Conservation (phyloP, 1,139 yeast genomes). For the Meyerozyma guilliermondii region DNA sequence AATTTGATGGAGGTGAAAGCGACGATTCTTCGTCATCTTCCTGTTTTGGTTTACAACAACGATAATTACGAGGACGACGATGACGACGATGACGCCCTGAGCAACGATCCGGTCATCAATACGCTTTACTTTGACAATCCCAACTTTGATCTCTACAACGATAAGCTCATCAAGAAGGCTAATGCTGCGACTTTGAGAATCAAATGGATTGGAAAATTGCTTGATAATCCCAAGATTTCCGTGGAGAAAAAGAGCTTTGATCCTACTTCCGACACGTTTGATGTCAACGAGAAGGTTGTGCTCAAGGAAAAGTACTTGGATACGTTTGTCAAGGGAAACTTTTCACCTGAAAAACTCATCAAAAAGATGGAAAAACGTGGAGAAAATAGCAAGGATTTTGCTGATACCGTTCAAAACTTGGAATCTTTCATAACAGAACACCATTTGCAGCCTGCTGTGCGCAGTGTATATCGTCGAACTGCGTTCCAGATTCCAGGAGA, state of each 20-base stretch:
- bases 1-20: conserved; percentile 96
- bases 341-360: conserved; percentile 37
- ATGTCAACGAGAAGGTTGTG: conserved; percentile 53
- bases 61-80: conserved; percentile 21
- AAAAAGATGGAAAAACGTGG: conserved; percentile 25
- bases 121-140: conserved; percentile 85
- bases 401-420: conserved; percentile 52
- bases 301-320: conserved; percentile 78
- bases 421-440: conserved; percentile 60
- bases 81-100: conserved; percentile 9
- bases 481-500: conserved; percentile 99
- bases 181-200: conserved; percentile 75
- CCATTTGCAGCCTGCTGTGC: conserved; percentile 75
- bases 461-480: conserved; percentile 85
- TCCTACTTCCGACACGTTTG: conserved; percentile 49
- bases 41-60: conserved; percentile 74
- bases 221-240: conserved; percentile 69
- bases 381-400: conserved; percentile 49
- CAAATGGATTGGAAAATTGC: conserved; percentile 85
- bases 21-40: conserved; percentile 85
- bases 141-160: conserved; percentile 78
- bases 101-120: conserved; percentile 75
- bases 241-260: conserved; percentile 76
- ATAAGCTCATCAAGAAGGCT: conserved; percentile 66
- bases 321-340: conserved; percentile 46